Conservation (phyloP, 345 rosid species). For the Arabis hirsuta region DNA sequence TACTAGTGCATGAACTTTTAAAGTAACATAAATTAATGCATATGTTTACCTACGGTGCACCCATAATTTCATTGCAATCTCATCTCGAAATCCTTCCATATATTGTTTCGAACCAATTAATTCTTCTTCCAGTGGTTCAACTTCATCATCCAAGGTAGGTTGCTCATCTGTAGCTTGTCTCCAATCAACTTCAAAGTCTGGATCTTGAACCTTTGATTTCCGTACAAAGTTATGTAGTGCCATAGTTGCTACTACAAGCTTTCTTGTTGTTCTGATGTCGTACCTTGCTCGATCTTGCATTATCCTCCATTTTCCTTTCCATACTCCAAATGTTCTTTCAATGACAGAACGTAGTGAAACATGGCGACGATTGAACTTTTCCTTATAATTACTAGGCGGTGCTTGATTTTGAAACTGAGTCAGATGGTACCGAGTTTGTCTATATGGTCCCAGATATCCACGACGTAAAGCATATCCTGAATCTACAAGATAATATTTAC, state of each 20-base stretch:
- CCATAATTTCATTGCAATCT: too few species aligned
- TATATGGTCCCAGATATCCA: background rate
- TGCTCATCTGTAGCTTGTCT: too few species aligned
- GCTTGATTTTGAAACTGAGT: background rate
- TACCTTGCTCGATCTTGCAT: background rate
- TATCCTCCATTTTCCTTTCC: constrained; percentile 3
- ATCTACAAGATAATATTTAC: background rate
- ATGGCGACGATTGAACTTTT: background rate
- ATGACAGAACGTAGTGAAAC: background rate
- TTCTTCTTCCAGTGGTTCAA: too few species aligned
- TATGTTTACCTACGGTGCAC: too few species aligned
- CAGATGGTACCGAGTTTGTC: background rate
- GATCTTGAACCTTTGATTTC: background rate
- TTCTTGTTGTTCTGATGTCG: background rate
- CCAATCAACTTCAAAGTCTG: too few species aligned
- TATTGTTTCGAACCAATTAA: too few species aligned
- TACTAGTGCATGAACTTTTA: too few species aligned
- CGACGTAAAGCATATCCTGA: background rate
- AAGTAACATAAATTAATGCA: too few species aligned
- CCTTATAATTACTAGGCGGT: background rate
- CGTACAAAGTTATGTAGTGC: background rate
- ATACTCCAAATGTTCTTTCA: constrained; percentile 3
- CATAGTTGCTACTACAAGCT: background rate
- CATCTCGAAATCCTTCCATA: too few species aligned
- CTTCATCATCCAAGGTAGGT: too few species aligned